These are phyloP conservation scores for Marasmius oreades DNA, from an alignment of 1,284 basidiomycete species.

Conservation along the genomic window DNA sequence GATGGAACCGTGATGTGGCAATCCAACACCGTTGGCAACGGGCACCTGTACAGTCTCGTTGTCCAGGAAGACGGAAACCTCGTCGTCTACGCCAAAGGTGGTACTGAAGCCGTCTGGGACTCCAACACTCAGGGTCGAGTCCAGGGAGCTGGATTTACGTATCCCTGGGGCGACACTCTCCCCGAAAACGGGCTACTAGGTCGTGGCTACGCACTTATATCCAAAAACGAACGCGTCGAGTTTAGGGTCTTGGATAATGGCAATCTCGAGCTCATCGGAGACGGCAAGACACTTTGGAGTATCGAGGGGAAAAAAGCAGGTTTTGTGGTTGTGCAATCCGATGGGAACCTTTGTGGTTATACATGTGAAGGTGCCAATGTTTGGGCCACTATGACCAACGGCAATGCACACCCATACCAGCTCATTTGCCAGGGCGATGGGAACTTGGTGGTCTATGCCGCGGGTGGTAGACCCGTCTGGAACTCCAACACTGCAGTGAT, in stretches of 20 bases:
- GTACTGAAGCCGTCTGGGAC: too few species aligned
- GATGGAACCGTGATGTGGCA: not conserved
- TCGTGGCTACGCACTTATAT: not conserved
- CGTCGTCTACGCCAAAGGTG: too few species aligned
- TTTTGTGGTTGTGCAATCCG: not conserved
- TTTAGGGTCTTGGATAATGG: not conserved
- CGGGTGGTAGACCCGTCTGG: not conserved
- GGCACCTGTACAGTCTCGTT: too few species aligned
- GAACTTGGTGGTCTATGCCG: not conserved
- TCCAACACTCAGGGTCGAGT: too few species aligned
- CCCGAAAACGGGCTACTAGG: not conserved
- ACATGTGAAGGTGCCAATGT: not conserved
- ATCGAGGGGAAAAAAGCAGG: not conserved
- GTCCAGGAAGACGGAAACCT: too few species aligned
- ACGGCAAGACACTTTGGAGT: not conserved
- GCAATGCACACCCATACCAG: not conserved
- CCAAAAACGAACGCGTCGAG: not conserved
- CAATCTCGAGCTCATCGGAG: not conserved
- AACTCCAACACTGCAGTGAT: not conserved
- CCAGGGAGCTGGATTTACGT: not conserved
- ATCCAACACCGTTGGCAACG: too few species aligned
- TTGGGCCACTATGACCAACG: not conserved
- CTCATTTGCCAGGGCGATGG: slow-evolving; percentile 2
- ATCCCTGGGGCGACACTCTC: not conserved
- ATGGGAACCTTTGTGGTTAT: not conserved